phyloP scores from a whole-genome alignment of 352 stramenopile genomes.

The Phytophthora citricola region DNA sequence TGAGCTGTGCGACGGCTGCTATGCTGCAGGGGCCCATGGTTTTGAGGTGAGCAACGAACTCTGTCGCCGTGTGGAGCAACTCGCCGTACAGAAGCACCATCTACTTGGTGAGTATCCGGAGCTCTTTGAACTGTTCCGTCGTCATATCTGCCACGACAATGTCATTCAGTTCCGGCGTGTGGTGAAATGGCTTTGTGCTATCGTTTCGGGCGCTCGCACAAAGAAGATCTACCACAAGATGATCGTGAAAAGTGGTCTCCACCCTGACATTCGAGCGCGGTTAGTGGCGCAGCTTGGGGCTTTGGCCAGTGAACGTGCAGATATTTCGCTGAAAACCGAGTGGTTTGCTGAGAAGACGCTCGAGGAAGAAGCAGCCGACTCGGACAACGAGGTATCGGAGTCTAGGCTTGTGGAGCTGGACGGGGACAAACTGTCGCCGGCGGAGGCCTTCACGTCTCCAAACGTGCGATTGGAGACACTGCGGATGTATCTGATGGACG shows the following conservation, averaged over 20 bases:
- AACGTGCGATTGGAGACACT: conserved; percentile 59
- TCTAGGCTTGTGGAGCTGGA: conserved; percentile 12
- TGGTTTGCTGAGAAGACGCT: conserved; percentile 61
- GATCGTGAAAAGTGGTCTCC: conserved; percentile 76
- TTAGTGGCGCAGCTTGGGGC: conserved; percentile 67
- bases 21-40: conserved; percentile 67
- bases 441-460: conserved; percentile 1
- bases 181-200: conserved; percentile 74
- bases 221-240: conserved; percentile 64
- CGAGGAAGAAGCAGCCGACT: conserved; percentile 44
- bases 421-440: conserved; percentile 18
- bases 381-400: conserved; percentile 19
- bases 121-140: conserved; percentile 73
- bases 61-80: conserved; percentile 69
- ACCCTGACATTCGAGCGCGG: conserved; percentile 77
- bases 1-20: conserved; percentile 77
- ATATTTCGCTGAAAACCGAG: conserved; percentile 74
- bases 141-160: conserved; percentile 76
- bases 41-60: conserved; percentile 77
- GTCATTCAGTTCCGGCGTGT: conserved; percentile 72
- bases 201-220: conserved; percentile 62
- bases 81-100: conserved; percentile 59
- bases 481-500: conserved; percentile 66
- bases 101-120: conserved; percentile 63
- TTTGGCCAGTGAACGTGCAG: conserved; percentile 60